Conservation (phyloP, 2,329 filamentous ascomycete genomes). For the Nakataea oryzae region DNA sequence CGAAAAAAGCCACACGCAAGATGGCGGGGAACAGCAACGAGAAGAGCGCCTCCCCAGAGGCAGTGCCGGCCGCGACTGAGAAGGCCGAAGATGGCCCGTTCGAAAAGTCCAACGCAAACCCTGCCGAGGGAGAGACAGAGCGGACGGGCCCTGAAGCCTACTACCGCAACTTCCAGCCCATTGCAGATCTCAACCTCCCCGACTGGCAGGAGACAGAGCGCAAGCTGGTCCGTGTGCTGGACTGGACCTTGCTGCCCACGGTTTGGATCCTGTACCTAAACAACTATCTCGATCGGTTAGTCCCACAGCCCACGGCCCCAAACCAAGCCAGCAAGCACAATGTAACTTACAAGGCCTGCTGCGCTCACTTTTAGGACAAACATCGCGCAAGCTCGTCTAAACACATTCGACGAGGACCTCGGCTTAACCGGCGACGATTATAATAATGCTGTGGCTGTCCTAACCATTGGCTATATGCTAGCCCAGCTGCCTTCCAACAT, state of each 20-base stretch:
- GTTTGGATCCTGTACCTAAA: neutral
- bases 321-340: no score
- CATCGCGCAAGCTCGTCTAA: neutral
- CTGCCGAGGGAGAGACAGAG: neutral
- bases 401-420: neutral
- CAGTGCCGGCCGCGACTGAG: neutral
- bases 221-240: neutral
- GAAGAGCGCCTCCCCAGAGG: neutral
- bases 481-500: neutral
- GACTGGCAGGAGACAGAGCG: neutral
- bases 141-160: neutral
- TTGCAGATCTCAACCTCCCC: neutral
- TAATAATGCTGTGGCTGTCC: neutral
- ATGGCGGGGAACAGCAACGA: neutral
- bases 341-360: no score
- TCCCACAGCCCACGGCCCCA: no score
- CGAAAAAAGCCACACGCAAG: no score
- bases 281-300: neutral
- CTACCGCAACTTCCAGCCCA: slow-evolving; percentile 1
- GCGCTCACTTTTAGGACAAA: neutral
- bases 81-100: no score
- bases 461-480: neutral
- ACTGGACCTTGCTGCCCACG: neutral
- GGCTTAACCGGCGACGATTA: neutral
- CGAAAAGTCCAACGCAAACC: neutral